These are phyloP conservation scores for Linanthus parryae DNA, from an alignment of 148 eudicot genomes.

Conservation along the genomic window DNA sequence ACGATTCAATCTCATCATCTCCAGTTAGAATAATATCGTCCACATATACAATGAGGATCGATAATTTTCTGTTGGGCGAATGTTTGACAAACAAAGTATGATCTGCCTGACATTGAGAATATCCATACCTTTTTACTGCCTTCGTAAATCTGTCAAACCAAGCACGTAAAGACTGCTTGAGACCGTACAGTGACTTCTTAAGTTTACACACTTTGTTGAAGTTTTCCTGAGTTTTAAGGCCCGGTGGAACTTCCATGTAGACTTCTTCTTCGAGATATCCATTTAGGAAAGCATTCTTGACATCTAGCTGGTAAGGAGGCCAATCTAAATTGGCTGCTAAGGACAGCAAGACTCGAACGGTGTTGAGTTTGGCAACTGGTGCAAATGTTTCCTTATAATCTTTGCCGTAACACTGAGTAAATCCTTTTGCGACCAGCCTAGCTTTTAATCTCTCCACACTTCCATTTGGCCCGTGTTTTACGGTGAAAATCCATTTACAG, in stretches of 20 bases:
- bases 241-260: not conserved
- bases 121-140: not conserved
- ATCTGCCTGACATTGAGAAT: not conserved
- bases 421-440: not conserved
- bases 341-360: not conserved
- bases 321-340: not conserved
- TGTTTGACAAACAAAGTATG: not conserved
- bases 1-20: not conserved
- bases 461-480: not conserved
- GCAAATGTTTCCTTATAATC: not conserved
- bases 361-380: not conserved
- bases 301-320: not conserved
- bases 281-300: too few relatives aligned
- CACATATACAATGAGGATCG: not conserved
- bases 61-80: not conserved
- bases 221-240: not conserved
- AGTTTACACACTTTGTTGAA: not conserved
- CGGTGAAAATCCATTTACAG: not conserved
- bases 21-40: not conserved
- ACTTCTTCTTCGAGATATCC: conserved; percentile 8
- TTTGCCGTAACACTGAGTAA: not conserved
- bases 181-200: not conserved
- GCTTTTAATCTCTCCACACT: not conserved
- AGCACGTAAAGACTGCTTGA: not conserved
- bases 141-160: not conserved